These are phyloP conservation scores for Coelastrella sp. DNA, from an alignment of 139 green algal genomes.

Conservation along the genomic window DNA sequence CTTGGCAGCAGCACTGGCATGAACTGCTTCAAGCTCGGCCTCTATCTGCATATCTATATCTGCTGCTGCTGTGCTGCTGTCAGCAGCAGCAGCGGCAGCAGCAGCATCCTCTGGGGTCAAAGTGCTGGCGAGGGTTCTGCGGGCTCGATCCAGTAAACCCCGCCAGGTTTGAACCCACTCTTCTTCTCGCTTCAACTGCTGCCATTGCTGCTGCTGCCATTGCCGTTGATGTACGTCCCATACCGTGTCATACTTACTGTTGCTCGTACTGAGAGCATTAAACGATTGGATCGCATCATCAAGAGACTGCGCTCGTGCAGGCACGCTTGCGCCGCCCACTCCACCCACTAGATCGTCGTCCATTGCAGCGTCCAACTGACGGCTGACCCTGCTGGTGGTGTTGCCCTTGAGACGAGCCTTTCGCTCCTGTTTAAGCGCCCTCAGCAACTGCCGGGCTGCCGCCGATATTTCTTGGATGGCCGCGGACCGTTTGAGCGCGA, in stretches of 20 bases:
- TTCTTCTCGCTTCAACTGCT: conserved; percentile 8
- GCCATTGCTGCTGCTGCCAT: conserved; percentile 33
- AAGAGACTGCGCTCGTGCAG: neutral
- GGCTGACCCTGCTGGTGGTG: neutral
- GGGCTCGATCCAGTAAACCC: neutral
- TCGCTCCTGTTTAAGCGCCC: conserved; percentile 7
- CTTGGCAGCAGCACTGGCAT: neutral
- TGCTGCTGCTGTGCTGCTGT: neutral
- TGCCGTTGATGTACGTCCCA: neutral
- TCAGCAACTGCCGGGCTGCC: neutral
- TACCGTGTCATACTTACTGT: neutral
- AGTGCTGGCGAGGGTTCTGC: neutral
- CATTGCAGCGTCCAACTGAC: conserved; percentile 29
- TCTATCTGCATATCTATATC: neutral
- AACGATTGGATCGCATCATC: neutral
- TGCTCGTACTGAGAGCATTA: neutral
- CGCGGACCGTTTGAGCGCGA: neutral
- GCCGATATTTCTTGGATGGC: neutral
- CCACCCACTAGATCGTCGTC: neutral
- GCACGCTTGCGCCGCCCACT: too few species aligned
- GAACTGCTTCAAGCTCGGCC: neutral
- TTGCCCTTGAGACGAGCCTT: conserved; percentile 5
- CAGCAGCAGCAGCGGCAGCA: neutral
- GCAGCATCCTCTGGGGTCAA: neutral
- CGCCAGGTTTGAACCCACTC: conserved; percentile 29